Evolutionary conservation across 495 filamentous ascomycete species (phyloP), one percentile per base, ranked within the genome.

Genomic region (Letharia columbiana): DNA sequence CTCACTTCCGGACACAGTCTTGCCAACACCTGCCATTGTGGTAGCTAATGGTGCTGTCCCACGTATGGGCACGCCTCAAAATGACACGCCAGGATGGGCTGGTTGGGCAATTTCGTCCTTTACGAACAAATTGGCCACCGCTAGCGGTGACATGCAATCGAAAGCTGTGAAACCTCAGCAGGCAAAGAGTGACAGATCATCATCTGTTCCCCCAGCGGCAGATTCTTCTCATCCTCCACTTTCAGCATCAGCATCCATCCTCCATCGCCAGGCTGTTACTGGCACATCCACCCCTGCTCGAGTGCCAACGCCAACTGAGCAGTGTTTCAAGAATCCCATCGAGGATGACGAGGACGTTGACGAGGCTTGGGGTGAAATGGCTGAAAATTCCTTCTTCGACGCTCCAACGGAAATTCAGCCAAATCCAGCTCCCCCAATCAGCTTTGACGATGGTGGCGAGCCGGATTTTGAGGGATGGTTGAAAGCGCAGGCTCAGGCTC

Each of bases 41-140:
- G 75, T 83, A 8, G 77, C 81, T 7, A 76, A 75, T 61, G 76
- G 77, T 41, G 61, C 68, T 11, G 66, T 71, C 3, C 86, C 89
- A 6, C 84, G 90, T 31, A 92, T 95, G 79, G 88, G 87, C 65
- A 94, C 90, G 2, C 82, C 85, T 8, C 87, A 89, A 15, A 85
- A 80, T 63, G 85, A 88, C 64, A 84, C 86, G 18, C 84, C 86
- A 5, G 77, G 79, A 35, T 97, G 93, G 95, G 86, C 93, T 8
- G 94, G 95, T 52, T 98, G 94, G 94, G 94, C 94, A 1, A 96
- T 98, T 57, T 96, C 94, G 3, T 96, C 91, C n/a, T 97, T 98
- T 75, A 96, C 94, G 7, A 96, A 96, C 75, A 97, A 95, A 71
- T 73, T 98, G 39, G 84, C 89, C 17, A 75, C 90, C 4, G 90